Evolutionary conservation across 352 stramenopile species (phyloP).

Genomic region (Phytophthora pini): DNA sequence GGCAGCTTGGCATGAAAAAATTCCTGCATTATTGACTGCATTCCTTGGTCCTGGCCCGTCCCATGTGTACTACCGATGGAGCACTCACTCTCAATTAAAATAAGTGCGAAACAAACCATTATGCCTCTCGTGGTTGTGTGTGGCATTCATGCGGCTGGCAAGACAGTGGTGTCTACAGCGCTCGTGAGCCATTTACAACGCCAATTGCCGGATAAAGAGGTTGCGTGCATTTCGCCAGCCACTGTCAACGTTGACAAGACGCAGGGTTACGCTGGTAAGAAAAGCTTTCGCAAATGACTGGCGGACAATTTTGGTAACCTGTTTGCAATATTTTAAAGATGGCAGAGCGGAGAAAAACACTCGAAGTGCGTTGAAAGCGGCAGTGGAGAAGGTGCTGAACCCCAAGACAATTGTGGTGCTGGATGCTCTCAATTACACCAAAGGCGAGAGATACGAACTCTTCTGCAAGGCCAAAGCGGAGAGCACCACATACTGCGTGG

Average conservation of each 20-base stretch:
- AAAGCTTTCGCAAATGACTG: conserved; percentile 7
- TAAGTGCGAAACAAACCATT: conserved; percentile 9
- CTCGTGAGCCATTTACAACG: conserved; percentile 53
- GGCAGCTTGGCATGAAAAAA: conserved; percentile 24
- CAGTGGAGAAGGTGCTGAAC: conserved; percentile 70
- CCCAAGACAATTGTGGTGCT: conserved; percentile 88
- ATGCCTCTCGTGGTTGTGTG: conserved; percentile 86
- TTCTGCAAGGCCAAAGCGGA: conserved; percentile 94
- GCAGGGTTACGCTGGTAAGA: conserved; percentile 65
- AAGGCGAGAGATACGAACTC: conserved; percentile 95
- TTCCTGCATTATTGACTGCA: conserved; percentile 27
- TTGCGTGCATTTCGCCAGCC: conserved; percentile 67
- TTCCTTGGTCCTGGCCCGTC: too few species aligned
- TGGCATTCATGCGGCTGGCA: conserved; percentile 72
- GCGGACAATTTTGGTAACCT: conserved; percentile 1
- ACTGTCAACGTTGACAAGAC: conserved; percentile 66
- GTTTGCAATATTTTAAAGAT: conserved; percentile 39
- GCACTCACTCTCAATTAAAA: too few species aligned
- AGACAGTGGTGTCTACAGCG: conserved; percentile 61
- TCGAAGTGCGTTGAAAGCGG: conserved; percentile 67
- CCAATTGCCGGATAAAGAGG: conserved; percentile 45
- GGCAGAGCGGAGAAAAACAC: conserved; percentile 72
- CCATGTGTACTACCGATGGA: too few species aligned
- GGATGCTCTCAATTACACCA: conserved; percentile 96
- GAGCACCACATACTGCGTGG: conserved; percentile 91